Evolutionary conservation across 192 early-diverging fungal genomes (phyloP).

Genomic region (Coemansia sp.): DNA sequence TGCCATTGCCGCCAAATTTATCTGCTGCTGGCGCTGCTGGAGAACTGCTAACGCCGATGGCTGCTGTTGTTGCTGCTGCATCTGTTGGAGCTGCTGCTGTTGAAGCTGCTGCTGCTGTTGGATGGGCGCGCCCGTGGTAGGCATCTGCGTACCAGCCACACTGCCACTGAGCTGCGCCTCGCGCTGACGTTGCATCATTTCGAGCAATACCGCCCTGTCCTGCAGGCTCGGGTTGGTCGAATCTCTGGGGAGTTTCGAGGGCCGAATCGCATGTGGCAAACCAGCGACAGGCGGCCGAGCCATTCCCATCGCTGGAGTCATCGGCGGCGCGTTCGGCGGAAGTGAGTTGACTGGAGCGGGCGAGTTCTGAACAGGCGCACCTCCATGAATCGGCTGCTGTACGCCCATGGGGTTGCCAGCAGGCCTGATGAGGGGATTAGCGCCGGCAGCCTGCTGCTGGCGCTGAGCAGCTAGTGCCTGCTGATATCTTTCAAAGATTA

Average conservation of each 20-base stretch:
- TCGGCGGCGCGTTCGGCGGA: constrained; percentile 1
- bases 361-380: constrained; percentile 21
- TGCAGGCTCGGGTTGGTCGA: constrained; percentile 30
- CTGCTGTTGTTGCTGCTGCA: constrained; percentile 7
- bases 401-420: constrained; percentile 1
- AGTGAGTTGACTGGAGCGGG: constrained; percentile 14
- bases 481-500: constrained; percentile 14
- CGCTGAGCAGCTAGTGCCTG: constrained; percentile 18
- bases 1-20: background rate
- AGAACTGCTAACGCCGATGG: constrained; percentile 5
- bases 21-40: constrained; percentile 11
- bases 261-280: constrained; percentile 5
- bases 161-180: constrained; percentile 8
- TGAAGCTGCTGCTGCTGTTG: constrained; percentile 6
- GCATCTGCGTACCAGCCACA: constrained; percentile 12
- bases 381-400: constrained; percentile 22
- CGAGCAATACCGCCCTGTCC: constrained; percentile 26
- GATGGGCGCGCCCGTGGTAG: background rate
- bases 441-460: constrained; percentile 20
- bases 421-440: constrained; percentile 1
- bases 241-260: constrained; percentile 18
- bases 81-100: background rate
- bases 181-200: constrained; percentile 31
- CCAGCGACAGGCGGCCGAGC: background rate
- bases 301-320: background rate